Evolutionary conservation across 257 asterid species (phyloP).

Genomic region (Gentiana dahurica): DNA sequence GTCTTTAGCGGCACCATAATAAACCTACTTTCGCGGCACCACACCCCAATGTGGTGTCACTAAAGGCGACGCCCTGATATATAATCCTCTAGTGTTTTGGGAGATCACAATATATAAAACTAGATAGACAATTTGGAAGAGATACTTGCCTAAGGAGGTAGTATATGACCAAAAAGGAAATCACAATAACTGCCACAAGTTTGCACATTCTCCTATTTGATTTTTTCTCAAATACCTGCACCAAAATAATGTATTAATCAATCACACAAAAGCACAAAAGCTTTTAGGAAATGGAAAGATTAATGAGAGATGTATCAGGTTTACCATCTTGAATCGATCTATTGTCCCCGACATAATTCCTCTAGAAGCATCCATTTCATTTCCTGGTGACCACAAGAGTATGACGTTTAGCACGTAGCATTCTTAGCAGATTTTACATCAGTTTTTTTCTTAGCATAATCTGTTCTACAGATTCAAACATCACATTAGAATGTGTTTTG

Average conservation of each 20-base stretch:
- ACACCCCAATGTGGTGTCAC: no score
- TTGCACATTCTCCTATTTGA: constrained; percentile 66
- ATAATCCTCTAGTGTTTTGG: no score
- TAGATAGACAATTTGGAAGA: constrained; percentile 1
- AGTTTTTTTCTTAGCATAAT: no score
- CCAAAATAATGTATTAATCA: constrained; percentile 9
- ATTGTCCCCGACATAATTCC: constrained; percentile 89
- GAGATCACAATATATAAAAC: no score
- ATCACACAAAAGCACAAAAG: constrained; percentile 10
- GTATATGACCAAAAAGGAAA: constrained; percentile 54
- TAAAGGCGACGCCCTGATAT: no score
- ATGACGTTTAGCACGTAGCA: constrained; percentile 4
- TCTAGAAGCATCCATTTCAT: constrained; percentile 86
- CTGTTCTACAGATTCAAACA: no score
- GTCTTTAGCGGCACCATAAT: no score
- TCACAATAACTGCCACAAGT: constrained; percentile 59
- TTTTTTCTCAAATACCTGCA: constrained; percentile 87
- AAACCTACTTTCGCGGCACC: no score
- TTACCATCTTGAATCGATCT: constrained; percentile 86
- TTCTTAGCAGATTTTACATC: no score
- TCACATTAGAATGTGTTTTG: no score
- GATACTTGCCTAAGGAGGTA: constrained; percentile 55
- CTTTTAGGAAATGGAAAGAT: neutral
- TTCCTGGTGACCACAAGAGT: constrained; percentile 35
- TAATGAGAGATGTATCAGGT: neutral